Conservation (phyloP, 352 stramenopile genomes). For the Pythium brachiatum region DNA sequence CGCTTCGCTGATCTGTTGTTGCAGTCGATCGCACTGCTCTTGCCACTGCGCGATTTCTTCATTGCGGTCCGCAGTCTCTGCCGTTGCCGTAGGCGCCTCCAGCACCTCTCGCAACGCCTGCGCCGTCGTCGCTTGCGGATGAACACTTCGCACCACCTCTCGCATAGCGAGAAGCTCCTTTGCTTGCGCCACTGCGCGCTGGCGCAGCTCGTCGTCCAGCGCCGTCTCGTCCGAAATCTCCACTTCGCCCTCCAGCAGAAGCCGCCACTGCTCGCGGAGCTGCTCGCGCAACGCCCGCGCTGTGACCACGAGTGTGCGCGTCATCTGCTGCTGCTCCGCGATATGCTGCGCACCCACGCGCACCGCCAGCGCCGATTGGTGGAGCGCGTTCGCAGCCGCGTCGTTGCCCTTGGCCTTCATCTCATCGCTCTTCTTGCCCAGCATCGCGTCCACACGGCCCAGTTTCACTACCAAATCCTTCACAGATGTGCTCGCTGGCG, state of each 20-base stretch:
- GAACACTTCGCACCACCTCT: neutral
- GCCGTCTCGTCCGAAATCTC: slow-evolving; percentile 14
- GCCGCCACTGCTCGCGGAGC: slow-evolving; percentile 24
- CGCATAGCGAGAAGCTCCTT: slow-evolving; percentile 13
- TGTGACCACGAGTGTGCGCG: slow-evolving; percentile 36
- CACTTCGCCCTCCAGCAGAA: slow-evolving; percentile 16
- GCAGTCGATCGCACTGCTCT: slow-evolving; percentile 23
- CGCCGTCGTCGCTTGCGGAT: neutral
- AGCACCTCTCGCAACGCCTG: slow-evolving; percentile 8
- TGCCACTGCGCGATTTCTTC: slow-evolving; percentile 15
- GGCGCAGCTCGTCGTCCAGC: slow-evolving; percentile 15
- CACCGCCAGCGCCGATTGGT: slow-evolving; percentile 49
- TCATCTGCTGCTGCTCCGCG: slow-evolving; percentile 47
- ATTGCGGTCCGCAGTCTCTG: neutral
- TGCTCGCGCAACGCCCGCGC: slow-evolving; percentile 20
- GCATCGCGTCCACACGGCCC: slow-evolving; percentile 45
- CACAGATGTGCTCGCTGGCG: slow-evolving; percentile 10
- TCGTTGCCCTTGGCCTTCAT: slow-evolving; percentile 72
- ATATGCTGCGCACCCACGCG: slow-evolving; percentile 34
- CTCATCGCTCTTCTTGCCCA: slow-evolving; percentile 75
- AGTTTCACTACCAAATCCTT: slow-evolving; percentile 42
- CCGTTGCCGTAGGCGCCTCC: neutral
- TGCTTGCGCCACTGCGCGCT: slow-evolving; percentile 13
- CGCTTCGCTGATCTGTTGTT: slow-evolving; percentile 21
- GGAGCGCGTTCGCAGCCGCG: slow-evolving; percentile 43